Evolutionary conservation across 2,329 filamentous ascomycete genomes (phyloP).

Genomic region (Penicillium digitatum): DNA sequence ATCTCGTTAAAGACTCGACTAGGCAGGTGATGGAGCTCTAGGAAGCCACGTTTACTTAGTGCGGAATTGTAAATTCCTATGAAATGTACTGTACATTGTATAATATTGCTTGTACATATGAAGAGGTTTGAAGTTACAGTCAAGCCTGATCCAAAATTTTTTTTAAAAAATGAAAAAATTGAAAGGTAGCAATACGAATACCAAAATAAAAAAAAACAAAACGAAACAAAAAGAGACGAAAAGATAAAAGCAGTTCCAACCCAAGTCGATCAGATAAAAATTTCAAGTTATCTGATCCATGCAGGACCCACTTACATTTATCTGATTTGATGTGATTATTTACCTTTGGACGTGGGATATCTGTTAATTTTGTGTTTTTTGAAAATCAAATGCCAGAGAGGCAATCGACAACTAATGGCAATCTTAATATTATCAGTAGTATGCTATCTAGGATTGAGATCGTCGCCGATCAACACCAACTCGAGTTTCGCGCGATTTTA

Average conservation of each 20-base stretch:
- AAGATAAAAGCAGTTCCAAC: neutral
- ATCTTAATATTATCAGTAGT: neutral
- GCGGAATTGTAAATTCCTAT: neutral
- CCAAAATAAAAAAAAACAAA: neutral
- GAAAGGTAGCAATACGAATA: neutral
- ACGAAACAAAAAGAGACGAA: neutral
- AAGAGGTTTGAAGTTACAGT: neutral
- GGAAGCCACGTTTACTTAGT: neutral
- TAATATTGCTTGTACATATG: neutral
- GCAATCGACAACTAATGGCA: neutral
- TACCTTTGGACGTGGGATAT: neutral
- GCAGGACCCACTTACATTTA: conserved; percentile 4
- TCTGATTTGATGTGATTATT: conserved; percentile 7
- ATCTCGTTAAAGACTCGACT: conserved; percentile 4
- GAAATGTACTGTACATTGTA: neutral
- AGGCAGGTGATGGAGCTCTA: conserved; percentile 2
- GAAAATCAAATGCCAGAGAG: neutral
- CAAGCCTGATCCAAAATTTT: neutral
- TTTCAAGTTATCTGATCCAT: conserved; percentile 20
- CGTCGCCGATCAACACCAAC: neutral
- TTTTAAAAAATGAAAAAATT: neutral
- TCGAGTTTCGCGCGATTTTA: neutral
- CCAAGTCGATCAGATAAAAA: conserved; percentile 19
- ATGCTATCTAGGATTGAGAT: neutral
- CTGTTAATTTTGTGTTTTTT: neutral